Base-by-base conservation (phyloP, 2,329 filamentous ascomycete species). In the Lachnellula subtilissima region DNA sequence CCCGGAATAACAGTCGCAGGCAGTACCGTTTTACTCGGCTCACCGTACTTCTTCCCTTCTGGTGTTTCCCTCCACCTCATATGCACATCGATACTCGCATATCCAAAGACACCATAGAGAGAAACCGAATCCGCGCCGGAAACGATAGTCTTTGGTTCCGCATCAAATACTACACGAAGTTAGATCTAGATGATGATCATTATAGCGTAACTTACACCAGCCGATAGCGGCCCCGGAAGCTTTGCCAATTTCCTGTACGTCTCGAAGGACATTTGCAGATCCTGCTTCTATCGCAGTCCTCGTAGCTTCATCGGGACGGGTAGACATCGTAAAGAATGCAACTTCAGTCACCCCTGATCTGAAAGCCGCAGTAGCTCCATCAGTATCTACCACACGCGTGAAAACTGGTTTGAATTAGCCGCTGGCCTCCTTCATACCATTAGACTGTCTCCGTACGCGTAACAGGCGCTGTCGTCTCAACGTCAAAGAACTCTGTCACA, bases 1-100 rank as follows among this genome's bases (percentile, higher is more conserved):
- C 51, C 42, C 19, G 42, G 42, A 23, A 45, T 15, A 45, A 45
- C 42, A 19, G 42, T 45, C 7, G 42, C 42, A 25, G 42, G 42
- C 42, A 45, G 42, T 19, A 45, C 42, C 7, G 42, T 45, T 5
- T 28, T 32, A 15, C 36, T 23, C 22, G 42, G 17, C 5, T 28
- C 42, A 12, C 8, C 4, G 3, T 37, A 32, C 22, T 32, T 37
- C 11, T 43, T 48, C 14, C 12, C 42, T 23, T 51, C 53, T 3
- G 53, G 53, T 12, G 37, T 45, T 39, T 55, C 53, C 32, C 53
- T 55, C 53, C 53, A 55, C 40, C 43, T 23, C 53, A 55, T 51
- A 22, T 55, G 53, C 46, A 45, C 48, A n/a, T 51, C 53, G 17
- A 55, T 47, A 19, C 48, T 48, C n/a, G 14, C 53, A 28, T 55